phyloP scores from a whole-genome alignment of 345 rosid genomes.

The Brassica carinata region DNA sequence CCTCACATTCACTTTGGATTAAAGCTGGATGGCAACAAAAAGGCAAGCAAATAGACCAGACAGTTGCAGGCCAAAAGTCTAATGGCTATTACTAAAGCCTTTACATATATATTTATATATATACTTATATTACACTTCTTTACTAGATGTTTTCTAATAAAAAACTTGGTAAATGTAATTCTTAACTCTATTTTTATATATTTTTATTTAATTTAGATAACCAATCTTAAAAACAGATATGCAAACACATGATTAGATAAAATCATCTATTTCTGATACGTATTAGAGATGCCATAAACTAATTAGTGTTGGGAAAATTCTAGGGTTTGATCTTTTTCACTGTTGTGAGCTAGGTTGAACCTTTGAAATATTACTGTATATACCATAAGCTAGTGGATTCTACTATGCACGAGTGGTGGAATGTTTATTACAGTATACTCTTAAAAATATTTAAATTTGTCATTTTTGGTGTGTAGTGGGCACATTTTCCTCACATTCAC shows the following conservation, averaged over 20 bases:
- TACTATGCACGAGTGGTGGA: conserved; percentile 39
- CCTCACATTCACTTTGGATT: conserved; percentile 93
- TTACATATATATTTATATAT: neutral
- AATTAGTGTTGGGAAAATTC: neutral
- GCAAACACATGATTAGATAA: neutral
- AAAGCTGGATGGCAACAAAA: conserved; percentile 80
- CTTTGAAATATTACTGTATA: conserved; percentile 2
- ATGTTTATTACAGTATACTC: conserved; percentile 10
- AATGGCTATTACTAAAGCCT: conserved; percentile 61
- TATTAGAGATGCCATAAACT: conserved; percentile 1
- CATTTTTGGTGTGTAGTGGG: conserved; percentile 64
- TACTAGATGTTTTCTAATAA: neutral
- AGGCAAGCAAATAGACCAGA: conserved; percentile 62
- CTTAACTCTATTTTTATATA: neutral
- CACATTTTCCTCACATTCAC: conserved; percentile 96
- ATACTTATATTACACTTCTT: neutral
- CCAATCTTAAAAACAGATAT: neutral
- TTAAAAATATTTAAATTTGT: neutral
- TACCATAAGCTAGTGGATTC: conserved; percentile 37
- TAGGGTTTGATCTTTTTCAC: conserved; percentile 20
- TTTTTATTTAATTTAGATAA: neutral
- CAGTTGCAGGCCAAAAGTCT: conserved; percentile 64
- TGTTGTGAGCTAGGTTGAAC: neutral
- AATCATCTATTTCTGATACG: neutral
- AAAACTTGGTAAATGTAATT: neutral